Base-by-base conservation (phyloP, 352 stramenopile species). In the Phytophthora meadii region DNA sequence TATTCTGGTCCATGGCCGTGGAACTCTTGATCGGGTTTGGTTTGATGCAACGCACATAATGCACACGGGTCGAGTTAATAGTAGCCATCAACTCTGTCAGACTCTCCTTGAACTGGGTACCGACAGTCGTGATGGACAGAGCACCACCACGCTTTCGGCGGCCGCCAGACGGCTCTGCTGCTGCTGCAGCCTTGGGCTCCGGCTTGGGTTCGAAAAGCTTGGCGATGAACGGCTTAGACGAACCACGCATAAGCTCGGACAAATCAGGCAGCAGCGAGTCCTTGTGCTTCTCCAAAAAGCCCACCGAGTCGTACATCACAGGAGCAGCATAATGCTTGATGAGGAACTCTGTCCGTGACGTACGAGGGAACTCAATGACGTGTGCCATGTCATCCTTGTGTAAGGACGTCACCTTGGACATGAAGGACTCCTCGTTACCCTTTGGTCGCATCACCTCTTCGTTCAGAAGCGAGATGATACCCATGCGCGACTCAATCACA, bases 21-120 rank as follows among this genome's bases (percentile, higher is more conserved):
- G 88, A 57, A 66, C 97, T 98, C 70, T 99, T 98, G 32, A 97
- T 90, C 72, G 98, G 89, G 78, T 99, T 99, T 0, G 98, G 97
- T 82, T 99, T 99, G 59, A 99, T 98, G 77, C 98, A 99, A 37
- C 98, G 89, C 48, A 99, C 97, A 68, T 99, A 99, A 70, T 99
- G 97, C 14, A 98, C 96, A 54, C 97, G 90, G 0, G 96, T 99
- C 5, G 81, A 80, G 65, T 98, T 92, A 30, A 99, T 95, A 36
- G 93, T 98, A n/a, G 84, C 90, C 68, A 99, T 97, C 44, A 99
- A 82, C 55, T 97, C 82, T 11, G 71, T 82, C 9, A 99, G 75
- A 74, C 97, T 97, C 47, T 94, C 85, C 53, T 96, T 96, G 76
- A 99, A 99, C 68, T 99, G 88, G 14, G 85, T 95, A 24, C 84